Conservation (phyloP, 129 eudicot genomes). For the Chrysanthemum seticuspe region DNA sequence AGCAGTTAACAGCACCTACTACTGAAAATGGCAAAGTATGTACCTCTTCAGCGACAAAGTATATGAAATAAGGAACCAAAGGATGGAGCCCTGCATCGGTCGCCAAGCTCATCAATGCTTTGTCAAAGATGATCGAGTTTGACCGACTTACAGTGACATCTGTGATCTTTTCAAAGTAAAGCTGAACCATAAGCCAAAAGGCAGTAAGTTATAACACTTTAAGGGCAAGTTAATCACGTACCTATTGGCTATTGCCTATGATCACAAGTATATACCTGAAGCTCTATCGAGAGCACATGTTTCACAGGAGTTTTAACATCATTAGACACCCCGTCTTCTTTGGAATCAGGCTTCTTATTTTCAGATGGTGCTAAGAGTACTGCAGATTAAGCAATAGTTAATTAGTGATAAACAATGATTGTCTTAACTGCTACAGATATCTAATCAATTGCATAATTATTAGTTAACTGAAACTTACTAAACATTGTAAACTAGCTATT, state of each 20-base stretch:
- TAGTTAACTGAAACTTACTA: neutral
- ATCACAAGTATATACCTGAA: conserved; percentile 59
- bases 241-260: neutral
- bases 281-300: conserved; percentile 93
- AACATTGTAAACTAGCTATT: conserved; percentile 4
- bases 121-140: conserved; percentile 67
- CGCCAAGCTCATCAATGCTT: conserved; percentile 77
- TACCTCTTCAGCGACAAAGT: conserved; percentile 97
- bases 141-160: conserved; percentile 77
- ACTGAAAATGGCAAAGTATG: neutral
- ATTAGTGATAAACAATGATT: neutral
- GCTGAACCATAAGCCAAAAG: conserved; percentile 49
- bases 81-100: conserved; percentile 96
- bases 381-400: conserved; percentile 19
- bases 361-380: conserved; percentile 61
- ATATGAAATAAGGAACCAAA: conserved; percentile 84
- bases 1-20: neutral
- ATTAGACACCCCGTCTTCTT: conserved; percentile 70
- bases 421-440: neutral
- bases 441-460: neutral
- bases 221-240: neutral
- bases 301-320: conserved; percentile 66
- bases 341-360: conserved; percentile 63
- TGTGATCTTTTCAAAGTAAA: conserved; percentile 86
- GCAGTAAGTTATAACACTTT: conserved; percentile 8